Evolutionary conservation across 257 asterid species (phyloP).

Genomic region (Cinchona pubescens): DNA sequence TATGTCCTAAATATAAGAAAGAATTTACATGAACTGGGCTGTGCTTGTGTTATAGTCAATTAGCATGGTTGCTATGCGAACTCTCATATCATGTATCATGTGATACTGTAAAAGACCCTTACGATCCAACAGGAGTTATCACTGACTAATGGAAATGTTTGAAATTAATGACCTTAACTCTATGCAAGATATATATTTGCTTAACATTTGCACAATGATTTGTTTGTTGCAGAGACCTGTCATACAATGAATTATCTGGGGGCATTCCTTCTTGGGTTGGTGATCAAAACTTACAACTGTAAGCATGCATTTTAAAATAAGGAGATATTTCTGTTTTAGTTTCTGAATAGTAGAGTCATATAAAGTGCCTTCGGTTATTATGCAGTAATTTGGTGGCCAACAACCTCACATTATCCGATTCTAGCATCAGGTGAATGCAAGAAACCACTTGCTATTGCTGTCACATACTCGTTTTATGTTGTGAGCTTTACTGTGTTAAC

Average conservation of each 20-base stretch:
- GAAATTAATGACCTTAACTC: background rate
- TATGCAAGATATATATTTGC: background rate
- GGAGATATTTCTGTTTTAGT: background rate
- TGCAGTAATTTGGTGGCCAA: constrained; percentile 72
- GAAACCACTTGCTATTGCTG: background rate
- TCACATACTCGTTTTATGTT: constrained; percentile 2
- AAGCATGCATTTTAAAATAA: constrained; percentile 24
- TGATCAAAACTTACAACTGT: constrained; percentile 50
- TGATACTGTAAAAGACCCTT: background rate
- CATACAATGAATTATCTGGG: constrained; percentile 73
- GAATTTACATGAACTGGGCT: background rate
- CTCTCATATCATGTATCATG: background rate
- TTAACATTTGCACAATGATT: background rate
- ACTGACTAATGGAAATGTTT: background rate
- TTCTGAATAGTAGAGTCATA: constrained; percentile 1
- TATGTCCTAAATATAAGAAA: background rate
- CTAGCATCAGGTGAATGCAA: constrained; percentile 47
- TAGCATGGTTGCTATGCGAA: background rate
- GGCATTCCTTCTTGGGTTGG: constrained; percentile 68
- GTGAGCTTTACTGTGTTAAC: background rate
- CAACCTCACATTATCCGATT: constrained; percentile 47
- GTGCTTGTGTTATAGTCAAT: background rate
- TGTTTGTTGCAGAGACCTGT: constrained; percentile 53
- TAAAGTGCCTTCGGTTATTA: constrained; percentile 3
- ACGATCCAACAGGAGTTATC: background rate